Conservation (phyloP, 2,329 filamentous ascomycete species). For the Neofusicoccum sp. region DNA sequence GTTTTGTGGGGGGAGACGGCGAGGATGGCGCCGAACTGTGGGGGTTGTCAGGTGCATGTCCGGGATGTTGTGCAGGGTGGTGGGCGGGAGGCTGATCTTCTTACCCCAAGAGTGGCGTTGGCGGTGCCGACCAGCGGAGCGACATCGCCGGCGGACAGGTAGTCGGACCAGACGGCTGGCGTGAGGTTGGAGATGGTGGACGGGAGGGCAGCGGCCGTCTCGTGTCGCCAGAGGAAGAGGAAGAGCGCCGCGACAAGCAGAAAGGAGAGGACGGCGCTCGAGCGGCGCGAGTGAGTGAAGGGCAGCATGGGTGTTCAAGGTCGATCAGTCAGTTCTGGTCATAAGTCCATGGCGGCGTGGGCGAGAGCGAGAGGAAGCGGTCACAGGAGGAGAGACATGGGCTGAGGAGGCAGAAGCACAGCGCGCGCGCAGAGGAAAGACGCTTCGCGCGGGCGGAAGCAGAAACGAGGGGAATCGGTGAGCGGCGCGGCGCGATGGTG, state of each 20-base stretch:
- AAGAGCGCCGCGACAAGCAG: background rate
- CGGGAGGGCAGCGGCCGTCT: background rate
- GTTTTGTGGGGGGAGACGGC: constrained; percentile 9
- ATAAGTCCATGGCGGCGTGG: constrained; percentile 5
- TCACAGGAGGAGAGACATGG: constrained; percentile 7
- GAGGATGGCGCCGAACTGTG: constrained; percentile 19
- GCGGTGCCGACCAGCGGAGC: constrained; percentile 8
- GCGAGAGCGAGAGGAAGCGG: background rate
- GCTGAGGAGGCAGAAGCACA: background rate
- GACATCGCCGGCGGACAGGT: background rate
- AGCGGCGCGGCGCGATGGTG: too few species aligned
- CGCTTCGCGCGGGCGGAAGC: background rate
- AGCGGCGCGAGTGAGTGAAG: constrained; percentile 16
- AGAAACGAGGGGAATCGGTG: background rate
- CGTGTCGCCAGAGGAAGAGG: constrained; percentile 10
- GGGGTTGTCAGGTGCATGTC: background rate
- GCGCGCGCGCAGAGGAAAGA: background rate
- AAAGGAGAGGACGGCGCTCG: constrained; percentile 14
- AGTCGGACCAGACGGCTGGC: background rate
- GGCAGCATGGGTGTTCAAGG: background rate
- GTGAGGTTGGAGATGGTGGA: constrained; percentile 3
- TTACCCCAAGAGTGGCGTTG: constrained; percentile 18
- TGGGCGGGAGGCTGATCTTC: background rate
- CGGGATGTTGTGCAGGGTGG: background rate
- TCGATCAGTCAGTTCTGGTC: background rate